A percentile compares a stretch with the other conserved stretches of the same genome.
Evolutionary conservation across 148 eudicot species (phyloP).

Genomic region (Amaranthus hypochondriacus): DNA sequence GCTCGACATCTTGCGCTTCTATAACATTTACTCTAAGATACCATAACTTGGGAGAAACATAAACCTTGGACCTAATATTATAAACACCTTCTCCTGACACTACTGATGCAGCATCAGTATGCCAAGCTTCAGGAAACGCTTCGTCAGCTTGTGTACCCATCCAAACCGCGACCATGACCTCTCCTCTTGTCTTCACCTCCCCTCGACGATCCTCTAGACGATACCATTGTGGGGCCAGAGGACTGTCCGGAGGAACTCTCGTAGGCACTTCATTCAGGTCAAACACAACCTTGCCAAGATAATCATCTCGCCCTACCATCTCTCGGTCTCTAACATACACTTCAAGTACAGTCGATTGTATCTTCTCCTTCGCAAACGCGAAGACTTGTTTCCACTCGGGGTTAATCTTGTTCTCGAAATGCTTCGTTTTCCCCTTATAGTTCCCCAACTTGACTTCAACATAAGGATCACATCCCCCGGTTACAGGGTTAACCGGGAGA

Average conservation of each 20-base stretch:
- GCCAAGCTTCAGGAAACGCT: slow-evolving; percentile 52
- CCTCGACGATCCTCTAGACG: slow-evolving; percentile 41
- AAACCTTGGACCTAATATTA: slow-evolving; percentile 40
- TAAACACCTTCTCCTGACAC: slow-evolving; percentile 37
- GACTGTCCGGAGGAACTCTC: slow-evolving; percentile 46
- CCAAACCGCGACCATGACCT: slow-evolving; percentile 48
- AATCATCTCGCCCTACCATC: slow-evolving; percentile 42
- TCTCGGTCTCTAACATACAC: slow-evolving; percentile 38
- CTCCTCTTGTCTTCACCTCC: slow-evolving; percentile 33
- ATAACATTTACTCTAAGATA: slow-evolving; percentile 41
- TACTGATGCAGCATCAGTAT: slow-evolving; percentile 39
- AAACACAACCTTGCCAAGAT: slow-evolving; percentile 38
- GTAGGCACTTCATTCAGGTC: slow-evolving; percentile 42
- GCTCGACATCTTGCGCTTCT: slow-evolving; percentile 44
- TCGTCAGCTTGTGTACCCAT: slow-evolving; percentile 52
- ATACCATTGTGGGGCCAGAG: slow-evolving; percentile 47
- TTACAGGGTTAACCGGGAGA: slow-evolving; percentile 31
- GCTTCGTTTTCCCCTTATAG: slow-evolving; percentile 38
- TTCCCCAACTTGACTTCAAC: slow-evolving; percentile 46
- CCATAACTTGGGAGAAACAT: slow-evolving; percentile 43
- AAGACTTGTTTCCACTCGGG: slow-evolving; percentile 47
- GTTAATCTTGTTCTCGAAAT: slow-evolving; percentile 34
- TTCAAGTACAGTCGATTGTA: slow-evolving; percentile 40
- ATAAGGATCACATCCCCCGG: slow-evolving; percentile 39
- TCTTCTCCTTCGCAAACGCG: slow-evolving; percentile 41